Percentiles rank a stretch among this genome's conserved stretches.
Conservation (phyloP, 1,284 basidiomycete species). For the Tilletia indica region DNA sequence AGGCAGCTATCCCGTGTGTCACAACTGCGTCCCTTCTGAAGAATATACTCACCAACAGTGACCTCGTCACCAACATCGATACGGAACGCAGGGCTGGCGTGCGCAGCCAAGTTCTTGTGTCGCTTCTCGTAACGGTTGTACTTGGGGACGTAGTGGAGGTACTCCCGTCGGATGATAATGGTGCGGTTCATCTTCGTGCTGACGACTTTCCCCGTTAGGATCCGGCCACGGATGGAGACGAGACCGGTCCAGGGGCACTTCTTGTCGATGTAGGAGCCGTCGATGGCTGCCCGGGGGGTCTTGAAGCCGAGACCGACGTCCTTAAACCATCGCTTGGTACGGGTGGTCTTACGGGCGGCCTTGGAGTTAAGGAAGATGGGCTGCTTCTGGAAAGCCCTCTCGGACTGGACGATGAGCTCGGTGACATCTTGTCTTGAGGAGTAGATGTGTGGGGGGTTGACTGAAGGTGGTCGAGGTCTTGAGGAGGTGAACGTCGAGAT, state of each 20-base stretch:
- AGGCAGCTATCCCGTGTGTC: neutral
- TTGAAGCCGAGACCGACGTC: slow-evolving; percentile 58
- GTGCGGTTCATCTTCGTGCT: slow-evolving; percentile 99
- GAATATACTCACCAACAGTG: slow-evolving; percentile 73
- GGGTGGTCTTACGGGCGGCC: slow-evolving; percentile 83
- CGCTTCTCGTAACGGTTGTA: slow-evolving; percentile 68
- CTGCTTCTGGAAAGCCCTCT: slow-evolving; percentile 70
- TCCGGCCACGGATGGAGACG: slow-evolving; percentile 92
- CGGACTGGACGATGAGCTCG: slow-evolving; percentile 54
- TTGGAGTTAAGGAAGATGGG: slow-evolving; percentile 98
- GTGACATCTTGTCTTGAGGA: slow-evolving; percentile 48
- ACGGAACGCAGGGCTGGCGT: slow-evolving; percentile 98
- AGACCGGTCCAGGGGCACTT: slow-evolving; percentile 88
- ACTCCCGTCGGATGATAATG: slow-evolving; percentile 95
- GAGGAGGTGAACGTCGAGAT: neutral
- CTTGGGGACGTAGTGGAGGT: slow-evolving; percentile 94
- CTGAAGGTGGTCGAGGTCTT: neutral
- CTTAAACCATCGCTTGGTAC: slow-evolving; percentile 98
- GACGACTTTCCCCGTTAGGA: slow-evolving; percentile 92
- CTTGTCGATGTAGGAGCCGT: slow-evolving; percentile 98
- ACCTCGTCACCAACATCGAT: slow-evolving; percentile 75
- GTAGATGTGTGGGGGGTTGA: neutral
- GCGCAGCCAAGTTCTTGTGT: slow-evolving; percentile 97
- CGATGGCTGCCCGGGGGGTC: slow-evolving; percentile 93
- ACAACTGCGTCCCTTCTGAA: too few relatives aligned